Base-by-base conservation (phyloP, 768 basidiomycete species). In the Chiua virens region DNA sequence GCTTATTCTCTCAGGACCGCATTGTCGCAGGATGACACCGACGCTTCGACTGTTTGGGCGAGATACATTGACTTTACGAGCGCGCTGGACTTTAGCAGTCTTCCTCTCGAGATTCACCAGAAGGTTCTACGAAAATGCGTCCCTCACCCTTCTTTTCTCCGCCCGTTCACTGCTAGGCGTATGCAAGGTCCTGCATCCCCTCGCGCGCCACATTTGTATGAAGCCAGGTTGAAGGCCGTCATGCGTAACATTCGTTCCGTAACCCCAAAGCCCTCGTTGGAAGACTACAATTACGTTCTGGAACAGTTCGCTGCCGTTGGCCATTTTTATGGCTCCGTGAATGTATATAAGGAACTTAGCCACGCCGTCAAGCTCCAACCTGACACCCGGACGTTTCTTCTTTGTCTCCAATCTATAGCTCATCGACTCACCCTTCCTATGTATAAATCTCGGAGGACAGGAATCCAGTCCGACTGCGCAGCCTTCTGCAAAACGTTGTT, bases 291-390 rank as follows among this genome's bases (percentile, higher is more conserved):
- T 64, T 85, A 84, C 60, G 71, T 93, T 52, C 65, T 93, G 45
- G 76, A 80, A 54, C 87, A 89, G 53, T 89, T 89, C 53, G 86
- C 89, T 30, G 81, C 84, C 0, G 81, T 82, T 4, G 91, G 89
- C n/a, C 79, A 92, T 60, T 73, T 81, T 57, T 60, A 72, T 20
- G 87, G 86, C 10, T 76, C 78, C 23, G 73, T 79, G 64, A 65
- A 78, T 34, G 80, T 91, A 13, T 82, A 87, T 60, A 67, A 75
- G 39, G 87, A 90, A 59, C 65, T 92, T 52, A 62, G 64, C 36
- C 58, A 56, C 28, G 57, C 64, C 22, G 49, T 70, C 5, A 79
- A 78, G 36, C 53, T 82, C 28, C 55, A 59, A 27, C 87, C 84
- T 13, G 65, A 71, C 39, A 58, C 71, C n/a, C 77, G 75, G 58